Base-by-base conservation (phyloP, 768 basidiomycete genomes). In the Trametes gibbosa region DNA sequence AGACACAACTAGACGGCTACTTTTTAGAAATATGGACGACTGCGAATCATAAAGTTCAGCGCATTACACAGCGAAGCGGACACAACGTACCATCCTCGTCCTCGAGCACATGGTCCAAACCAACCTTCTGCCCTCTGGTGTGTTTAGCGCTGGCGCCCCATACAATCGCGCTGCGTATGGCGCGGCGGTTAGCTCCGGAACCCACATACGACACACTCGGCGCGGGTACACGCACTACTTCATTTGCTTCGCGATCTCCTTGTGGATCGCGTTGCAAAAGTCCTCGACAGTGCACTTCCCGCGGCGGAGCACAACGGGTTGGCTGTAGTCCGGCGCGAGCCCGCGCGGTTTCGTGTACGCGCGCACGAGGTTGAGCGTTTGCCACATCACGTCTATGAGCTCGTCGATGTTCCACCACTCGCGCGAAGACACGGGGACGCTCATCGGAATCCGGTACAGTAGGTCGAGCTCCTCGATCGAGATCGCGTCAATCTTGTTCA, bases 101-200 rank as follows among this genome's bases (percentile, higher is more conserved):
- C 66, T 92, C 90, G 32, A 96, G 73, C 10, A 87, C 71, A 67
- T 95, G 94, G 21, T 94, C 92, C 50, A 92, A 65, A 10, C 95
- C 94, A 29, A 95, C 92, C 72, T 98, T 97, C 73, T 99, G 97
- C 9, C 97, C 97, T 63, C 97, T 81, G 5, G 93, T 79, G 70
- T 99, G 97, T 76, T 98, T 98, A n/a, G 95, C 96, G 63, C 93
- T 96, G 0, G 94, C 80, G 49, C 96, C 96, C 94, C 94, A 99
- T 3, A 98, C 95, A 58, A 95, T 78, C 9, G 92, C 90, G 66
- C 92, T 94, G 34, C 3, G 58, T 13, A 50, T 1, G 25, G 19
- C 7, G 25, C 6, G 40, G 5, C 50, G n/a, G 42, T 43, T 23
- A 54, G 32, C 43, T n/a, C 23, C 10, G 12, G 39, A 21, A 3